These are phyloP conservation scores for Ilex aquifolium DNA, from an alignment of 257 asterid genomes.

Conservation along the genomic window DNA sequence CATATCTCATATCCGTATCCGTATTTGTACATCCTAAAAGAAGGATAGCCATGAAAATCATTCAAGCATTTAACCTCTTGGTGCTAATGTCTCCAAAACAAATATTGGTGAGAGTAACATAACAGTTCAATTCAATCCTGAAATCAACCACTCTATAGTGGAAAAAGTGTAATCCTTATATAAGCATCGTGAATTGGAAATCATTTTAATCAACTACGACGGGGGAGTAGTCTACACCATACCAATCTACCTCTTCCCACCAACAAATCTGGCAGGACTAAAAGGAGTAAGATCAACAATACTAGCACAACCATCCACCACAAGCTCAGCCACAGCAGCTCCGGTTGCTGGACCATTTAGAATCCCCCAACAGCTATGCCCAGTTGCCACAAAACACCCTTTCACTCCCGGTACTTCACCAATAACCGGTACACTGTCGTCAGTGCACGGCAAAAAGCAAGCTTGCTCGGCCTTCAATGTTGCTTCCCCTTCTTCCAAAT, in stretches of 20 bases:
- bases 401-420: conserved; percentile 76
- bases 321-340: conserved; percentile 72
- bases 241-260: neutral
- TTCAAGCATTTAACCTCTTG: no score
- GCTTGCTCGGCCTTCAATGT: conserved; percentile 82
- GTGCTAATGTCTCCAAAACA: no score
- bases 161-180: no score
- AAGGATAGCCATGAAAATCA: no score
- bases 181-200: no score
- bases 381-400: conserved; percentile 78
- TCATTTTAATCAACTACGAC: no score
- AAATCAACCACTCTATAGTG: no score
- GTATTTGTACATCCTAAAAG: no score
- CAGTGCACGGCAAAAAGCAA: conserved; percentile 77
- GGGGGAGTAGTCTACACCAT: no score
- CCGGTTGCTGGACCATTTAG: conserved; percentile 95
- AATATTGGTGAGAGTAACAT: no score
- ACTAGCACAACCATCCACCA: conserved; percentile 49
- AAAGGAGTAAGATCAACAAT: conserved; percentile 55
- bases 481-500: conserved; percentile 58
- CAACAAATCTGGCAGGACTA: conserved; percentile 53
- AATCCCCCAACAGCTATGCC: conserved; percentile 97
- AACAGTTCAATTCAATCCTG: no score
- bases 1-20: no score
- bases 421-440: conserved; percentile 65